phyloP scores from a whole-genome alignment of 208 protist species.

The Angomonas ambiguus region DNA sequence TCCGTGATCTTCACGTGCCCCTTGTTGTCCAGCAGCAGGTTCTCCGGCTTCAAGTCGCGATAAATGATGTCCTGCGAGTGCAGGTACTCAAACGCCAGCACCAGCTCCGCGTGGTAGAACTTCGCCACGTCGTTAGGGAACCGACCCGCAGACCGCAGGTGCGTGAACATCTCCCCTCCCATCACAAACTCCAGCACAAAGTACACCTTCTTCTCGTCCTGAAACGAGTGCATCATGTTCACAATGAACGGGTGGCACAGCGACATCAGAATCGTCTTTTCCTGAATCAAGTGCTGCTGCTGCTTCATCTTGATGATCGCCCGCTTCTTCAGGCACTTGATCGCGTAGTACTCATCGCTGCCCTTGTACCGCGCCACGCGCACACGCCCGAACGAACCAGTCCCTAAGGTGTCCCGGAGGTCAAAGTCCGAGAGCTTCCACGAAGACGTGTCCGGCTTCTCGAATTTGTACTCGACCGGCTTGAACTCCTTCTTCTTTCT shows the following conservation, averaged over 20 bases:
- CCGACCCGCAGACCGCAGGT: slow-evolving; percentile 75
- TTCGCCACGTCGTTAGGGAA: slow-evolving; percentile 85
- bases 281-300: slow-evolving; percentile 82
- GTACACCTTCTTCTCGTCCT: slow-evolving; percentile 91
- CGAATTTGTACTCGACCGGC: slow-evolving; percentile 23
- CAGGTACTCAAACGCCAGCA: slow-evolving; percentile 89
- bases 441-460: slow-evolving; percentile 65
- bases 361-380: slow-evolving; percentile 81
- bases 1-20: slow-evolving; percentile 87
- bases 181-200: slow-evolving; percentile 93
- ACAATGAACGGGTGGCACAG: slow-evolving; percentile 93
- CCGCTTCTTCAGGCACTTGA: slow-evolving; percentile 89
- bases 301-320: slow-evolving; percentile 88
- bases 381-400: slow-evolving; percentile 92
- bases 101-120: slow-evolving; percentile 92
- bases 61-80: slow-evolving; percentile 89
- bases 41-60: slow-evolving; percentile 83
- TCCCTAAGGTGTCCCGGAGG: slow-evolving; percentile 84
- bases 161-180: slow-evolving; percentile 89
- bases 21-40: slow-evolving; percentile 45
- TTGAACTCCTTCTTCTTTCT: slow-evolving; percentile 22
- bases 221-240: slow-evolving; percentile 92
- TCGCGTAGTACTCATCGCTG: slow-evolving; percentile 83
- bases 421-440: slow-evolving; percentile 87
- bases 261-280: slow-evolving; percentile 88